Evolutionary conservation across 169 alveolate species (phyloP).

Genomic region (Babesia caballi): DNA sequence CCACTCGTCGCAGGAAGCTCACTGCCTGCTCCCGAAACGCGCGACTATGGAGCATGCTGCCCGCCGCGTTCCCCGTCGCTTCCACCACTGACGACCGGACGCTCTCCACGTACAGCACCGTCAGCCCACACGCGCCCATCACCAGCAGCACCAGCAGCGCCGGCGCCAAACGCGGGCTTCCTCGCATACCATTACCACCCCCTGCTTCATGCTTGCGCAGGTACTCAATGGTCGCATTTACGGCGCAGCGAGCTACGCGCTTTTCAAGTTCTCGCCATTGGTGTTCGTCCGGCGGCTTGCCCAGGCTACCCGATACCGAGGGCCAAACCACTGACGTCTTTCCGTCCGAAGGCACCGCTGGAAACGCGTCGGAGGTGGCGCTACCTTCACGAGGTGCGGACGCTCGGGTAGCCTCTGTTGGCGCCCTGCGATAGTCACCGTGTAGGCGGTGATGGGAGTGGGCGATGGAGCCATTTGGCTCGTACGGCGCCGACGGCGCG

Average conservation of each 20-base stretch:
- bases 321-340: background rate
- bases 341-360: background rate
- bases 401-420: background rate
- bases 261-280: background rate
- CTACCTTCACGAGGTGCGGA: too few species aligned
- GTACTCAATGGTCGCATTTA: background rate
- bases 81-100: constrained; percentile 8
- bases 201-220: background rate
- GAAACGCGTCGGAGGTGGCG: background rate
- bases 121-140: background rate
- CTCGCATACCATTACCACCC: too few species aligned
- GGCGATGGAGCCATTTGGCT: background rate
- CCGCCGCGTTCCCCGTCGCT: constrained; percentile 33
- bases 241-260: background rate
- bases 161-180: background rate
- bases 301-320: background rate
- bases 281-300: background rate
- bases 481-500: background rate
- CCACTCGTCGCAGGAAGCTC: background rate
- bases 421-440: background rate
- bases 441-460: background rate
- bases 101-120: constrained; percentile 28
- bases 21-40: constrained; percentile 16
- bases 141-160: background rate
- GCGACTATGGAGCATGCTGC: constrained; percentile 2